Conservation (phyloP, 1,284 basidiomycete genomes). For the Acaromyces ingoldii region DNA sequence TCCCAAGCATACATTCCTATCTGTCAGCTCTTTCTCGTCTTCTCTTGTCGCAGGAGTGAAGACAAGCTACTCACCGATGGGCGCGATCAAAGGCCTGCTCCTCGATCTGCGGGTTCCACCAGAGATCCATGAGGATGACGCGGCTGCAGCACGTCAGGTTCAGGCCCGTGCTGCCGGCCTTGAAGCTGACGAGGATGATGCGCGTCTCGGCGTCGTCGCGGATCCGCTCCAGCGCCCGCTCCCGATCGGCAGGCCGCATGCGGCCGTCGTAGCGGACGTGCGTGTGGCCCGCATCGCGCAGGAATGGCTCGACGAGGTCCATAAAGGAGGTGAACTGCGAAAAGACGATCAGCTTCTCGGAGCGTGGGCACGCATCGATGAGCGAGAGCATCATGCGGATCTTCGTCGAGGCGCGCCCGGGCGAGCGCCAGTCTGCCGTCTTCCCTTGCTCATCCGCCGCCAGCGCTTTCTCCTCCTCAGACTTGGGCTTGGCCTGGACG, state of each 20-base stretch:
- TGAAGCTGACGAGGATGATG: constrained; percentile 92
- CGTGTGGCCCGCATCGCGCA: constrained; percentile 62
- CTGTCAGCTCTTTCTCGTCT: neutral
- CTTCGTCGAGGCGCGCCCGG: constrained; percentile 63
- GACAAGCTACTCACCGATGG: no score
- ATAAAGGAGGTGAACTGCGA: constrained; percentile 80
- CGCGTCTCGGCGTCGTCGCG: constrained; percentile 59
- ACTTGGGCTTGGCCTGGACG: constrained; percentile 46
- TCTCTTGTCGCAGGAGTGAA: constrained; percentile 22
- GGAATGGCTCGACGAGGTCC: constrained; percentile 76
- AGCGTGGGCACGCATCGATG: constrained; percentile 65
- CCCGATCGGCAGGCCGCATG: constrained; percentile 72
- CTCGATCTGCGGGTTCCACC: constrained; percentile 64
- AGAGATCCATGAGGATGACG: constrained; percentile 84
- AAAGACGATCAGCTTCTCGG: constrained; percentile 78
- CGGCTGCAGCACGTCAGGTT: constrained; percentile 93
- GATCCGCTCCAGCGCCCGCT: constrained; percentile 70
- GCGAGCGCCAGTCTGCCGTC: constrained; percentile 59
- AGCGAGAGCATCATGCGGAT: constrained; percentile 75
- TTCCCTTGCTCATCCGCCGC: constrained; percentile 50
- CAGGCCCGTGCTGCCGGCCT: constrained; percentile 87
- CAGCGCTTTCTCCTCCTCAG: constrained; percentile 16
- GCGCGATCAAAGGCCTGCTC: constrained; percentile 93
- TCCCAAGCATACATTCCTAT: neutral
- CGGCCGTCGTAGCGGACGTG: constrained; percentile 85